Evolutionary conservation across 352 stramenopile species (phyloP), one percentile per base, ranked within the genome.

Genomic region (Pythium chondricola): DNA sequence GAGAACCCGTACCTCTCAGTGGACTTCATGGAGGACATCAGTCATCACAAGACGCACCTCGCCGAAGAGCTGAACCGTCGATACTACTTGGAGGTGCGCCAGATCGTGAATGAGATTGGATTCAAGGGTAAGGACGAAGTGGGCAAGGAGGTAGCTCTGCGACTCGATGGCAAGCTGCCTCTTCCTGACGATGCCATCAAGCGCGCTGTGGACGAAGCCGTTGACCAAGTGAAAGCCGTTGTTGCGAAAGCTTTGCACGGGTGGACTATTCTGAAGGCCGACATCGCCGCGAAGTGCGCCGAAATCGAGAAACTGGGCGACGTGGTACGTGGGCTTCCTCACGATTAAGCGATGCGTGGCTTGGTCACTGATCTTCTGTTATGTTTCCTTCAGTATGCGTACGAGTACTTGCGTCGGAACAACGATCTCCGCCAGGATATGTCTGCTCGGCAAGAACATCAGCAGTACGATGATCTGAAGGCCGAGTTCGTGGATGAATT

Each of bases 271-370:
- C 52, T 88, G 4, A 81, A 81, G 44, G 67, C 48, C 11, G 76
- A 91, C 30, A 65, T 88, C 26, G 42, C 67, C 11, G 63, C 65
- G 6, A 91, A 88, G 49, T 78, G 62, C 35, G 60, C 67, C 13
- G 76, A 86, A 27, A 35, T 93, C 21, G 77, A 90, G 30, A 88
- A 86, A 16, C 61, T 91, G 22, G 80, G 75, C 2, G 77, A 91
- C 48, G 61, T 82, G 58, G 82, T 90, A 69, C 58, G 73, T 72
- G n/a, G n/a, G n/a, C n/a, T n/a, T n/a, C n/a, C n/a, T n/a, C n/a
- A n/a, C n/a, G n/a, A n/a, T n/a, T n/a, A n/a, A n/a, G n/a, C n/a
- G n/a, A n/a, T n/a, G n/a, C n/a, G n/a, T n/a, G n/a, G n/a, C n/a
- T n/a, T n/a, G n/a, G n/a, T n/a, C n/a, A n/a, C n/a, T n/a, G n/a